A percentile compares a stretch with the other conserved stretches of the same genome.
Evolutionary conservation across 805 yeast species (phyloP).

Genomic region (Yarrowia sp.): DNA sequence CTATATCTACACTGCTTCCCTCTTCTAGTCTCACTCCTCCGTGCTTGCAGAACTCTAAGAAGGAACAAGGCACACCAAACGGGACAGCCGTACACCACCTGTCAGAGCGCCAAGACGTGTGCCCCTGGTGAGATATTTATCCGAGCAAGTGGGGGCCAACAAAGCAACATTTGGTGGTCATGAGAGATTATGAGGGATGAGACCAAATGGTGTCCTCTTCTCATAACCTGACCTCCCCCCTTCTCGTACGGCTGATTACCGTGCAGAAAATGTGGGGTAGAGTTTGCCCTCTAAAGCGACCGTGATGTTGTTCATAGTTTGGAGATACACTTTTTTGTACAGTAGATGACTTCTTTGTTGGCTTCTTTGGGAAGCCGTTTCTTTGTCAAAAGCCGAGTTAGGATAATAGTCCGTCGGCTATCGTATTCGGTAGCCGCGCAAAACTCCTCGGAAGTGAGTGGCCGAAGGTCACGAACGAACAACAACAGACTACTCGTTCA

Average conservation of each 20-base stretch:
- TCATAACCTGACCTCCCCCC: too few species aligned
- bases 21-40: not conserved
- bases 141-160: too few species aligned
- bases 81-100: not conserved
- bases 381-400: not conserved
- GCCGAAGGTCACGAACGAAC: not conserved
- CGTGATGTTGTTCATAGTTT: too few species aligned
- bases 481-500: too few species aligned
- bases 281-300: not conserved
- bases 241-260: slow-evolving; percentile 5
- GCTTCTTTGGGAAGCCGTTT: not conserved
- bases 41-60: not conserved
- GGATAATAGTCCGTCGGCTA: slow-evolving; percentile 4
- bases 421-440: slow-evolving; percentile 32
- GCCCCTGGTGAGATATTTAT: not conserved
- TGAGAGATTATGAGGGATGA: not conserved
- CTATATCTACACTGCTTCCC: not conserved
- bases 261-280: slow-evolving; percentile 13
- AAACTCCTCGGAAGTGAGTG: not conserved
- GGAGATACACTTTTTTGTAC: too few species aligned
- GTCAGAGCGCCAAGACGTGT: not conserved
- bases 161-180: too few species aligned
- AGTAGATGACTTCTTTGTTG: too few species aligned
- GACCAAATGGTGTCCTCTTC: too few species aligned
- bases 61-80: not conserved